Base-by-base conservation (phyloP, 441 rosid genomes). In the Hura crepitans region DNA sequence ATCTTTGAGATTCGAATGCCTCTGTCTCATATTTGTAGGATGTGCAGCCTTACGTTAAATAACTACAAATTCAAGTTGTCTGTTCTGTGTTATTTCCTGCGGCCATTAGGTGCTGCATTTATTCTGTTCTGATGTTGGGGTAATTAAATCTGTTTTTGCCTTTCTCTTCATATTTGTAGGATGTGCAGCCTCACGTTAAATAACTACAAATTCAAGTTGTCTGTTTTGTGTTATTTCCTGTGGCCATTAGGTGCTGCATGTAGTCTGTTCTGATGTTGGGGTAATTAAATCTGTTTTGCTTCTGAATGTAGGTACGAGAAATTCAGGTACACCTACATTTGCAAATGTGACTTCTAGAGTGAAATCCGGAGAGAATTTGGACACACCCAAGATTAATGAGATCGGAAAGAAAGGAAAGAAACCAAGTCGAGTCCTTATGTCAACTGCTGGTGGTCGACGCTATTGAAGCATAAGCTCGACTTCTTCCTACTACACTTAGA, bases 371-470 rank as follows among this genome's bases (percentile, higher is more conserved):
- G 95, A 70, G 47, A 79, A 66, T 71, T 45, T 63, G 71, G 82
- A 73, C 1, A 39, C 77, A 25, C 78, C 81, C 53, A 84, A 78
- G 80, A 37, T 35, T 57, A 89, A 85, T 63, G 92, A 82, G 70
- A 60, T 39, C 7, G 91, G 92, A 27, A 89, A 81, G 86, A 89
- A 86, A 80, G 96, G 92, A 53, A 88, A 85, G 83, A 93, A 85
- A 81, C 66, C 75, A 2, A 88, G 76, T 66, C 85, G 89, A 43
- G 89, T 93, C 51, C 96, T 93, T 54, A 12, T 93, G 71, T 93
- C 95, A 3, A 88, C 93, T 13, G 65, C 89, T 5, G 83, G 92
- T 66, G 93, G 87, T 54, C 83, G 97, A 37, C 90, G 96, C 59
- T 93, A 91, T 78, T 91, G 83, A 70, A 31, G 49, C 25, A 13